Evolutionary conservation across 169 alveolate genomes (phyloP).

Genomic region (Babesia divergens): DNA sequence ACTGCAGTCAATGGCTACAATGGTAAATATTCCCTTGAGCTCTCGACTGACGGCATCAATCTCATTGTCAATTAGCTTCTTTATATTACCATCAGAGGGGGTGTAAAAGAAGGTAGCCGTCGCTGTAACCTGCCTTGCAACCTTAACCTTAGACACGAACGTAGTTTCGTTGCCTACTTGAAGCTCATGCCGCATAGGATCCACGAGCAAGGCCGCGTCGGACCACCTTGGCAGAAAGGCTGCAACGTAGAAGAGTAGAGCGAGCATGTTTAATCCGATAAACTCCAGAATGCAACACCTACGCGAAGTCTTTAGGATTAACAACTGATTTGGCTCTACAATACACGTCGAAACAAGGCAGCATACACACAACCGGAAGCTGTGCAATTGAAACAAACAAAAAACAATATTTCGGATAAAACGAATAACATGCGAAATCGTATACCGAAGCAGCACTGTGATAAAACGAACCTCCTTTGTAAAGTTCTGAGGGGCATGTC

Average conservation of each 20-base stretch:
- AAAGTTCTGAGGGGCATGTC: too few relatives aligned
- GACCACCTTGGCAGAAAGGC: conserved; percentile 4
- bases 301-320: background rate
- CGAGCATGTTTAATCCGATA: background rate
- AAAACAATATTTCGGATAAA: too few relatives aligned
- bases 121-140: conserved; percentile 68
- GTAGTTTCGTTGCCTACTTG: conserved; percentile 71
- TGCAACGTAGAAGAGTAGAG: background rate
- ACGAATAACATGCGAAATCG: too few relatives aligned
- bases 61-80: conserved; percentile 57
- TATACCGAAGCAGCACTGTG: too few relatives aligned
- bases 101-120: conserved; percentile 69
- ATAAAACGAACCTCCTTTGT: too few relatives aligned
- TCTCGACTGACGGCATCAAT: conserved; percentile 65
- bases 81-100: conserved; percentile 64
- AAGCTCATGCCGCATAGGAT: conserved; percentile 75
- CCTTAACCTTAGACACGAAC: conserved; percentile 66
- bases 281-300: conserved; percentile 5
- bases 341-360: too few relatives aligned
- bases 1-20: conserved; percentile 70
- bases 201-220: conserved; percentile 52
- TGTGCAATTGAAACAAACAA: too few relatives aligned
- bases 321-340: background rate
- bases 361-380: too few relatives aligned
- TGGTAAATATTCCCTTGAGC: conserved; percentile 69